Base-by-base conservation (phyloP, 108 stramenopile species). In the Nitzschia sp. region DNA sequence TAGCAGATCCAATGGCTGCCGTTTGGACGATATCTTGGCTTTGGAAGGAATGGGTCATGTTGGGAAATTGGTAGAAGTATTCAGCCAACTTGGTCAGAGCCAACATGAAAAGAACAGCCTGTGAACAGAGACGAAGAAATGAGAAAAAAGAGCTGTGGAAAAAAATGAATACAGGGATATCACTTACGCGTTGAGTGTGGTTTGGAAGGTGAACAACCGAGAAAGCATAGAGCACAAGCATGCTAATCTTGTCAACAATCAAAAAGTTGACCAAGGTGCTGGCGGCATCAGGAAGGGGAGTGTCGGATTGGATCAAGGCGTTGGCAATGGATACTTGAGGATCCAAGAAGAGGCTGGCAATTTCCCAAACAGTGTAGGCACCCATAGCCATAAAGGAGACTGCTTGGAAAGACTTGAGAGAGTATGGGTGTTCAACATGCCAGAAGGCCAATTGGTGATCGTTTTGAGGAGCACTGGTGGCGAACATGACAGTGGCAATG, bases 231-330 rank as follows among this genome's bases (percentile, higher is more conserved):
- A 71, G 41, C 11, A 71, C 10, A 19, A 46, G 51, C 59, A 71
- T 71, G 40, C 51, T 53, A 42, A 71, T 15, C 38, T 71, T 71
- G 26, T 71, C 70, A 25, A 71, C 52, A 26, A 57, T 59, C 70
- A 59, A 71, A 43, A 71, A 71, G 51, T 71, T 62, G 52, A 71
- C 70, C 70, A 71, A 62, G 24, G 34, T 53, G 25, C 46, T 62
- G 1, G 70, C 60, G 25, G 57, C 34, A 12, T 40, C 60, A 39
- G 70, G 70, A 10, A 71, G 46, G 21, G 51, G 40, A 26, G 26
- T 17, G 14, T 40, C 41, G 21, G 60, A 54, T 14, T 71, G 42
- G 22, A 71, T 25, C 14, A 71, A 17, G 0, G 70, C 24, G 26
- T 71, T 71, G 20, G 54, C 58, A 10, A 57, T 17, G 41, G 41